These are phyloP conservation scores for Nakaseomyces uthaithaninus DNA, from an alignment of 1,139 yeast species.

Conservation along the genomic window DNA sequence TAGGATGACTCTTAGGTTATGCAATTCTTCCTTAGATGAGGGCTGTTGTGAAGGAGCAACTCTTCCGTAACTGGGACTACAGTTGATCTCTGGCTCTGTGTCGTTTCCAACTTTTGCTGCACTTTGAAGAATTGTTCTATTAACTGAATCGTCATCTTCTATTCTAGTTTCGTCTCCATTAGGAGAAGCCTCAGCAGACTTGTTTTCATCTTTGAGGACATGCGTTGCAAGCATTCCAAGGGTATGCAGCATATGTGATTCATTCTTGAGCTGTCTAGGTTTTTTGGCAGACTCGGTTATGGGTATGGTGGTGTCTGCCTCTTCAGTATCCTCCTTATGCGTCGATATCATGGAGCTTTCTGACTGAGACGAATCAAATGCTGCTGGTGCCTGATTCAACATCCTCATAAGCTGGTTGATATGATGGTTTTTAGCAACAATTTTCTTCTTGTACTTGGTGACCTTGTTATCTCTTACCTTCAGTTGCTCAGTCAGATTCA, in stretches of 20 bases:
- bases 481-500: slow-evolving; percentile 34
- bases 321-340: slow-evolving; percentile 12
- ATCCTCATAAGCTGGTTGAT: slow-evolving; percentile 30
- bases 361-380: slow-evolving; percentile 13
- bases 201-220: slow-evolving; percentile 36
- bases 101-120: slow-evolving; percentile 17
- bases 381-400: slow-evolving; percentile 17
- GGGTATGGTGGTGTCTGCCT: slow-evolving; percentile 9
- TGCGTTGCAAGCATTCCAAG: slow-evolving; percentile 42
- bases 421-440: slow-evolving; percentile 38
- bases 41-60: not conserved
- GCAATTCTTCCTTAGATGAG: not conserved
- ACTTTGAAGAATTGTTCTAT: slow-evolving; percentile 21
- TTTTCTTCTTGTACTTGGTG: slow-evolving; percentile 37
- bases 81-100: slow-evolving; percentile 19
- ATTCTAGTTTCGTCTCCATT: slow-evolving; percentile 5
- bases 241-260: slow-evolving; percentile 37
- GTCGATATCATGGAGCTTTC: slow-evolving; percentile 10
- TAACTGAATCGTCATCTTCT: slow-evolving; percentile 21
- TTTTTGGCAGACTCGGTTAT: slow-evolving; percentile 7
- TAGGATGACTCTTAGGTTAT: slow-evolving; percentile 5
- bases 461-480: slow-evolving; percentile 36
- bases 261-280: slow-evolving; percentile 9
- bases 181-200: slow-evolving; percentile 8
- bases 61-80: slow-evolving; percentile 10